Evolutionary conservation across 2,329 filamentous ascomycete species (phyloP), one percentile per base, ranked within the genome.

Genomic region (Pseudocercospora pini-densiflorae): DNA sequence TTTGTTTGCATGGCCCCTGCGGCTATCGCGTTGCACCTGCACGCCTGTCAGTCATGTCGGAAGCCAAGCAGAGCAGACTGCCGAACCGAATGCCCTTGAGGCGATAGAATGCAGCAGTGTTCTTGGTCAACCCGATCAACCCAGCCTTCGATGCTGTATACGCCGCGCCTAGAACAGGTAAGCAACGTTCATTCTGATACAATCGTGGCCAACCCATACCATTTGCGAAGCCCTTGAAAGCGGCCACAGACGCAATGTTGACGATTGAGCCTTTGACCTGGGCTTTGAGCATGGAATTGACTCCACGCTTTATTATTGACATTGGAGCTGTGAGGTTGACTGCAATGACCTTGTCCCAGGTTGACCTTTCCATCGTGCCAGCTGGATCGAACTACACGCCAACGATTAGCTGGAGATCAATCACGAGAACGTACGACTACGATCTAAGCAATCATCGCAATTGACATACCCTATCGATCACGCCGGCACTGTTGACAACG

Each of bases 321-420:
- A 84, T 86, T 0, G 85, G 81, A 0, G 85, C 87, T 5, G 84
- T 88, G 40, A 88, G 75, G 70, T 89, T 89, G 66, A 88, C 77
- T 12, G 79, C 80, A 40, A 89, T 80, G 5, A 88, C 83, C 3
- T 78, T 78, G 66, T 88, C 81, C 86, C 86, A 89, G 1, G 81
- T 71, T 1, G 75, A 76, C 65, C 79, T 78, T 21, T 83, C 79
- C 59, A 83, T 74, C 7, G 80, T 79, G 16, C 83, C 86, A 0
- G 83, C 84, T 0, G 85, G 82, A 51, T 85, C 82, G 69, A 88
- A 87, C 29, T 77, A 21, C 27, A 19, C 24, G 6, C 8, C 4
- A 21, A 21, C 21, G 36, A n/a, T 40, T 6, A 40, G 14, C 14
- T 2, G 14, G 5, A 40, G 2, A n/a, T 40, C 31, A 12, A 33